A percentile compares a stretch with the other conserved stretches of the same genome.
Conservation (phyloP, 1,284 basidiomycete genomes). For the Boletus albobrunnescens region DNA sequence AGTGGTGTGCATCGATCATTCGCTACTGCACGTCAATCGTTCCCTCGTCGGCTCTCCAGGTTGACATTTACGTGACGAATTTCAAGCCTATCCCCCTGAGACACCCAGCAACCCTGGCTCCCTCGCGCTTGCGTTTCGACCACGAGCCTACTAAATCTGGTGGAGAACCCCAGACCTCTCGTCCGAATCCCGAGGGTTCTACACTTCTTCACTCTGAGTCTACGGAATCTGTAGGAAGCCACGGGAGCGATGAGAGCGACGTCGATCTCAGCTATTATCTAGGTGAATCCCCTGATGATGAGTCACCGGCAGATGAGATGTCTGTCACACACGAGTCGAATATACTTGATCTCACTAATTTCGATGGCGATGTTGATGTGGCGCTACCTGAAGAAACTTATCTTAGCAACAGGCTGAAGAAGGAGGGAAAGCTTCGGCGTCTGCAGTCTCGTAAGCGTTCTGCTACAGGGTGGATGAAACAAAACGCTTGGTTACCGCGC, state of each 20-base stretch:
- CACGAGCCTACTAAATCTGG: neutral
- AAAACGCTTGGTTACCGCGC: constrained; percentile 2
- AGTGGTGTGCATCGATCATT: constrained; percentile 75
- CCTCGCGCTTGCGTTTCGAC: constrained; percentile 3
- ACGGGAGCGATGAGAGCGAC: constrained; percentile 34
- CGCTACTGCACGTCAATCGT: constrained; percentile 67
- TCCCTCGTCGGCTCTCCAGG: constrained; percentile 53
- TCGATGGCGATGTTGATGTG: constrained; percentile 74
- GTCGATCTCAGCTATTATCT: constrained; percentile 50
- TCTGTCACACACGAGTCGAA: constrained; percentile 49
- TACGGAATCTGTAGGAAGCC: constrained; percentile 34
- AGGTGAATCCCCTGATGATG: constrained; percentile 33
- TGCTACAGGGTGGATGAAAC: constrained; percentile 8
- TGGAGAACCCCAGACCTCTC: constrained; percentile 40
- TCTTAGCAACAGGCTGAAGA: constrained; percentile 58
- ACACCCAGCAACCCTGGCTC: constrained; percentile 1
- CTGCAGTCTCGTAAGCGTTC: constrained; percentile 45
- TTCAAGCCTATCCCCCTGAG: constrained; percentile 25
- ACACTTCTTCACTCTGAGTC: constrained; percentile 19
- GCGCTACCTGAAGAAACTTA: constrained; percentile 58
- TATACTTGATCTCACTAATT: constrained; percentile 73
- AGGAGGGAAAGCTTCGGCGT: constrained; percentile 67
- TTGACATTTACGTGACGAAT: constrained; percentile 82
- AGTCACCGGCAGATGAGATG: constrained; percentile 27
- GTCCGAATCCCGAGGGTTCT: constrained; percentile 29